Evolutionary conservation across 176 grass and related monocot genomes (phyloP).

Genomic region (Eragrostis curvula): DNA sequence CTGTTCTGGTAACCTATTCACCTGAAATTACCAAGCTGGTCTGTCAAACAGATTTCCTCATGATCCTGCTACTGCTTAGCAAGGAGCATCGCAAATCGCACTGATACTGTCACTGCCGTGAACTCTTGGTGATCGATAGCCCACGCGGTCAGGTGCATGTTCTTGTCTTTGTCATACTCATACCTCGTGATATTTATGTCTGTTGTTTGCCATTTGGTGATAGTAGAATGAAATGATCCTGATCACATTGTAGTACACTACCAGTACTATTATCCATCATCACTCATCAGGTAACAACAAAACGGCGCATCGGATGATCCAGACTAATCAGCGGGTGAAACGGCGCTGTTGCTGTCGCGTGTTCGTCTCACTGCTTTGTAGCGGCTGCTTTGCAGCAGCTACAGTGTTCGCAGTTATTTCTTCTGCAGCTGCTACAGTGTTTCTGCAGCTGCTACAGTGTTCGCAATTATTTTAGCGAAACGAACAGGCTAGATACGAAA

Average conservation of each 20-base stretch:
- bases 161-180: neutral
- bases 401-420: no score
- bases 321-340: slow-evolving; percentile 5
- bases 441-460: no score
- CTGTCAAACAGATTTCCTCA: neutral
- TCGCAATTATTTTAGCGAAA: no score
- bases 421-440: no score
- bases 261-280: neutral
- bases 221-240: no score
- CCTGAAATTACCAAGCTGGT: slow-evolving; percentile 16
- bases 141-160: neutral
- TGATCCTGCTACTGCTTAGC: neutral
- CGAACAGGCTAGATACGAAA: neutral
- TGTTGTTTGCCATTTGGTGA: neutral
- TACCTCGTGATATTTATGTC: neutral
- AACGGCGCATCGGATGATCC: neutral
- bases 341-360: neutral
- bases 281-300: neutral
- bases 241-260: neutral
- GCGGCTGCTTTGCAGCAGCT: no score
- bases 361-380: no score
- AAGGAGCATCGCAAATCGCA: neutral
- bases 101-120: neutral
- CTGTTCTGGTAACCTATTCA: neutral
- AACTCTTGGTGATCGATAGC: neutral